phyloP scores from a whole-genome alignment of 768 basidiomycete species.

The Lactarius trivialis region DNA sequence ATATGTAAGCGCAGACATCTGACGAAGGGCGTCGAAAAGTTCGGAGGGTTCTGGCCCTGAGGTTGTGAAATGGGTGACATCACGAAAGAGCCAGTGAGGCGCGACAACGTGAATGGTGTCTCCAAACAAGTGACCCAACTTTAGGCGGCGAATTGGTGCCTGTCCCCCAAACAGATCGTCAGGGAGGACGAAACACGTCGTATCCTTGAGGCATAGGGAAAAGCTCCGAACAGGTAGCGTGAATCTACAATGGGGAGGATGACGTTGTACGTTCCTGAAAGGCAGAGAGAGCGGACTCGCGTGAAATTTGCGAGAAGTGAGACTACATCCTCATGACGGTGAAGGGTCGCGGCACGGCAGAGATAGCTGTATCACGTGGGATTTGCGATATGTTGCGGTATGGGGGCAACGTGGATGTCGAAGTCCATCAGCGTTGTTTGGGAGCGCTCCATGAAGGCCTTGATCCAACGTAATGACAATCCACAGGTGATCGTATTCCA shows the following conservation, averaged over 20 bases:
- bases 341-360: neutral
- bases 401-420: neutral
- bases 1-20: neutral
- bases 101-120: neutral
- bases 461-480: too few species aligned
- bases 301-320: too few species aligned
- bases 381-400: too few species aligned
- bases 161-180: neutral
- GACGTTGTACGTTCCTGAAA: neutral
- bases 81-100: neutral
- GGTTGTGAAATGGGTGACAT: neutral
- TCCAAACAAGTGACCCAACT: neutral
- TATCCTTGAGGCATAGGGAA: neutral
- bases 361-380: too few species aligned
- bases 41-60: neutral
- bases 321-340: neutral
- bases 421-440: neutral
- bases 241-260: neutral
- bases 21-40: neutral
- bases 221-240: neutral
- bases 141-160: neutral
- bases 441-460: neutral
- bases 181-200: too few species aligned
- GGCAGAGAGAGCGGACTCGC: too few species aligned
- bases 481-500: too few species aligned